A percentile compares a stretch with the other conserved stretches of the same genome.
Evolutionary conservation across 192 early-diverging fungal genomes (phyloP).

Genomic region (Mortierella hygrophila): DNA sequence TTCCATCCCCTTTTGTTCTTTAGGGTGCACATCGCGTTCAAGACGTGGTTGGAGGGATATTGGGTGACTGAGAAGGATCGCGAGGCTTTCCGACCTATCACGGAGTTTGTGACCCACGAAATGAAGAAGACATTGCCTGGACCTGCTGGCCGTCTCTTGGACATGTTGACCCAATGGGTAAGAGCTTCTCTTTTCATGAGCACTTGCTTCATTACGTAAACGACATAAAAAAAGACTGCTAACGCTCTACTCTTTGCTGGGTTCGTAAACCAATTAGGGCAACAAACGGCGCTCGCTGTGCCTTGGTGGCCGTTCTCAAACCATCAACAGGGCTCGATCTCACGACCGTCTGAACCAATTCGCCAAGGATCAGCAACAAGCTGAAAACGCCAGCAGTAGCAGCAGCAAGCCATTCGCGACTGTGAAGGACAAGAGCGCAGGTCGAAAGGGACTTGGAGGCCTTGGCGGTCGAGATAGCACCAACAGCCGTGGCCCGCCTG

Average conservation of each 20-base stretch:
- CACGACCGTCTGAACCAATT: conserved; percentile 30
- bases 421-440: conserved; percentile 28
- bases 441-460: conserved; percentile 50
- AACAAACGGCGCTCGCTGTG: conserved; percentile 24
- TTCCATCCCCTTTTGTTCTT: conserved; percentile 9
- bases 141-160: conserved; percentile 61
- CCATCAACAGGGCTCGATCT: conserved; percentile 23
- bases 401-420: conserved; percentile 7
- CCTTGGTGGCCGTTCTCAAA: conserved; percentile 4
- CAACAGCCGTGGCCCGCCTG: conserved; percentile 23
- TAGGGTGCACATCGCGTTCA: conserved; percentile 84
- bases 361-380: background rate
- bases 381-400: background rate
- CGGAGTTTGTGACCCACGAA: conserved; percentile 64
- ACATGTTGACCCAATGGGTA: conserved; percentile 69
- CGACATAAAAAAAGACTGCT: background rate
- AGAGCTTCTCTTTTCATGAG: background rate
- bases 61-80: conserved; percentile 71
- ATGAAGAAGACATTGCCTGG: conserved; percentile 61
- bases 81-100: conserved; percentile 59
- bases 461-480: conserved; percentile 9
- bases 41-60: conserved; percentile 85
- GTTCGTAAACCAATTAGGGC: background rate
- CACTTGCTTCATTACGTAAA: background rate
- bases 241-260: background rate